phyloP scores from a whole-genome alignment of 495 filamentous ascomycete genomes.

The Hyaloscypha variabilis region DNA sequence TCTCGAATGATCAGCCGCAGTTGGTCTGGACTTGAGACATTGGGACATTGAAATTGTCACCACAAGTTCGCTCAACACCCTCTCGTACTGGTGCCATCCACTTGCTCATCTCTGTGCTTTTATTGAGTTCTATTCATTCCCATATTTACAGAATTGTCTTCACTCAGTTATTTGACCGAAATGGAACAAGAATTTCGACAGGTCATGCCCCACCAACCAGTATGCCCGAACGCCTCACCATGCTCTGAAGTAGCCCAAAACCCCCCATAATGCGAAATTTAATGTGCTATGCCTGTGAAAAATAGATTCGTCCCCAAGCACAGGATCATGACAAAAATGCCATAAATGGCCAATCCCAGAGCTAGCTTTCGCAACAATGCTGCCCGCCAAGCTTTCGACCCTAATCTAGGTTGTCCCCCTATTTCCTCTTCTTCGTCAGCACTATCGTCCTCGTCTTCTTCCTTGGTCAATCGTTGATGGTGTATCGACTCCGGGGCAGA shows the following conservation, averaged over 20 bases:
- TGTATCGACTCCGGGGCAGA: conserved; percentile 80
- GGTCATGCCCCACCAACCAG: background rate
- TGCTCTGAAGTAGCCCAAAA: conserved; percentile 4
- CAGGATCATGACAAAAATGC: conserved; percentile 82
- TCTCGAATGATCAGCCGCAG: too few relatives aligned
- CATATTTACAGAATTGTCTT: conserved; percentile 9
- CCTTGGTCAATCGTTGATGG: conserved; percentile 83
- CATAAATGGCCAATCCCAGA: conserved; percentile 79
- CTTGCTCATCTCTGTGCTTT: background rate
- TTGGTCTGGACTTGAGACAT: background rate
- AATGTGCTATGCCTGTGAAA: conserved; percentile 47
- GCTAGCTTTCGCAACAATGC: conserved; percentile 69
- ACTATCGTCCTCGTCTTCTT: conserved; percentile 71
- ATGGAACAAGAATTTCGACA: background rate
- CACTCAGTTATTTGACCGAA: background rate
- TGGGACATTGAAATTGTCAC: background rate
- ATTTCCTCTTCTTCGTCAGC: conserved; percentile 40
- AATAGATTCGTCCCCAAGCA: conserved; percentile 85
- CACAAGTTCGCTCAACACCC: background rate
- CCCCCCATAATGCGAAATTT: background rate
- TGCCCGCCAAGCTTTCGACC: conserved; percentile 13
- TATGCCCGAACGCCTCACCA: conserved; percentile 14
- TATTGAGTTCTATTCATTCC: conserved; percentile 8
- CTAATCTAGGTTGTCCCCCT: conserved; percentile 33
- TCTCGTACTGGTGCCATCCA: background rate